Evolutionary conservation across 2,329 filamentous ascomycete genomes (phyloP).

Genomic region (Botrytis pseudocinerea): DNA sequence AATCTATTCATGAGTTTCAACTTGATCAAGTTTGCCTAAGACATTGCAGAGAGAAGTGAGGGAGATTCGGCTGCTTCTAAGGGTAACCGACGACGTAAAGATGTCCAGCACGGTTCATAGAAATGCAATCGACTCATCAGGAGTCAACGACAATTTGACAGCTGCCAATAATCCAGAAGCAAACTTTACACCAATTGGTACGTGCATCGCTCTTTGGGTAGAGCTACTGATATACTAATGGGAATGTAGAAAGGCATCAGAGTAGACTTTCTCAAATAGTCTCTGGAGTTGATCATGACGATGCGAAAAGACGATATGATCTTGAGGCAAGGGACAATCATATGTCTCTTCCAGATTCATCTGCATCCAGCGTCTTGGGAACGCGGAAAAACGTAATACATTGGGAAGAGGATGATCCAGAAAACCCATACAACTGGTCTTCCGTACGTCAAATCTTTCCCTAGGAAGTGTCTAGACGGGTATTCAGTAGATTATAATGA

Average conservation of each 20-base stretch:
- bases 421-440: constrained; percentile 41
- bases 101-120: background rate
- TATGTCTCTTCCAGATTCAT: constrained; percentile 35
- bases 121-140: background rate
- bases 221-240: background rate
- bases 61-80: background rate
- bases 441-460: constrained; percentile 26
- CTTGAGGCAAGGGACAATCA: constrained; percentile 46
- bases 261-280: constrained; percentile 31
- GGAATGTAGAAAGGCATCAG: constrained; percentile 16
- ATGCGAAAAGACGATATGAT: constrained; percentile 46
- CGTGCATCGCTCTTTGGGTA: background rate
- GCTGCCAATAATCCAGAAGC: background rate
- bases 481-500: background rate
- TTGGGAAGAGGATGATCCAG: constrained; percentile 37
- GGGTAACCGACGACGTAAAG: background rate
- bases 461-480: background rate
- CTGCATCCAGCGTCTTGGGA: constrained; percentile 28
- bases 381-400: constrained; percentile 34
- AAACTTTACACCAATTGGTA: background rate
- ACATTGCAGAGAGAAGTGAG: background rate
- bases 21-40: background rate
- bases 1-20: background rate
- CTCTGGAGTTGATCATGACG: constrained; percentile 44
- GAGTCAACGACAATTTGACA: background rate